Conservation (phyloP, 352 stramenopile species). For the Phytophthora agathidicida region DNA sequence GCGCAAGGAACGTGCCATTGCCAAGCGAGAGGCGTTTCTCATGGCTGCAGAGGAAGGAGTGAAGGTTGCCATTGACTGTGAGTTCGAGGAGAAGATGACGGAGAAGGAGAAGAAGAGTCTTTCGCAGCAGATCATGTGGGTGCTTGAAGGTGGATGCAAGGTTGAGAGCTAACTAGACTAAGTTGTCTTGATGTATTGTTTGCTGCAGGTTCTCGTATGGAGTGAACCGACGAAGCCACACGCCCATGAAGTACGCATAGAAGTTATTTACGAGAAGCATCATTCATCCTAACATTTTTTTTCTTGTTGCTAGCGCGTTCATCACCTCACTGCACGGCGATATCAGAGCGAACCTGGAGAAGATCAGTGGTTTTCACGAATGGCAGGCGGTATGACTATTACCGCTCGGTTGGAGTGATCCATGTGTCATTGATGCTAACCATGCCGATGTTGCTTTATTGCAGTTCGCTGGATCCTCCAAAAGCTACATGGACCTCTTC, state of each 20-base stretch:
- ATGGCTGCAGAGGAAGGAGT: slow-evolving; percentile 86
- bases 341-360: slow-evolving; percentile 83
- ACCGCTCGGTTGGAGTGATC: too few relatives aligned
- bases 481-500: slow-evolving; percentile 80
- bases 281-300: background rate
- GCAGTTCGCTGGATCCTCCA: slow-evolving; percentile 62
- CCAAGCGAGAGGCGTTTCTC: slow-evolving; percentile 76
- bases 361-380: slow-evolving; percentile 91
- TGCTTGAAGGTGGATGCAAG: slow-evolving; percentile 8
- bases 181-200: background rate
- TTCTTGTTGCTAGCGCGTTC: slow-evolving; percentile 38
- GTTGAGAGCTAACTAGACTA: background rate
- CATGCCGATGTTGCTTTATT: background rate
- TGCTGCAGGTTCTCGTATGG: slow-evolving; percentile 81
- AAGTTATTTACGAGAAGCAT: background rate
- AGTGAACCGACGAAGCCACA: slow-evolving; percentile 65
- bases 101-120: slow-evolving; percentile 94
- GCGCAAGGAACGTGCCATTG: slow-evolving; percentile 61
- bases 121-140: slow-evolving; percentile 94
- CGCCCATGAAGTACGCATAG: slow-evolving; percentile 53
- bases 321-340: slow-evolving; percentile 79
- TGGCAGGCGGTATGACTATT: slow-evolving; percentile 61
- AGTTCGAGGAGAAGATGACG: slow-evolving; percentile 94
- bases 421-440: background rate
- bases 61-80: slow-evolving; percentile 93